phyloP scores from a whole-genome alignment of 164 flowering plant species.

The Macadamia tetraphylla region DNA sequence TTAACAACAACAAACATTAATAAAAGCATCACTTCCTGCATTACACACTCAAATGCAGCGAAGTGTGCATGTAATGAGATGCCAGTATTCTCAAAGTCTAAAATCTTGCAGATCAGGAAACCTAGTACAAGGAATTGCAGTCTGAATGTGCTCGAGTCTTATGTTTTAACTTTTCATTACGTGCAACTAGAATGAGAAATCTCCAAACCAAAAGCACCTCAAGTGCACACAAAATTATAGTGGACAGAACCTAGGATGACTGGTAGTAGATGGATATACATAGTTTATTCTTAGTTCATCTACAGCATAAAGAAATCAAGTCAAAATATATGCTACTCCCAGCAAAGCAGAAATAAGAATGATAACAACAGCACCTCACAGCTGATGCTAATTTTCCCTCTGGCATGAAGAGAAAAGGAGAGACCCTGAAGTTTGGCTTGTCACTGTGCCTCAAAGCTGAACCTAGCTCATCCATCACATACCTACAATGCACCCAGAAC shows the following conservation, averaged over 20 bases:
- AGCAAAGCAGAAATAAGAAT: slow-evolving; percentile 9
- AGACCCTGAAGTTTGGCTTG: slow-evolving; percentile 76
- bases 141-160: too few relatives aligned
- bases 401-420: slow-evolving; percentile 97
- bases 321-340: background rate
- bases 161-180: too few relatives aligned
- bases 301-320: slow-evolving; percentile 1
- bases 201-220: too few relatives aligned
- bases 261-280: too few relatives aligned
- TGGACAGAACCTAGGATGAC: too few relatives aligned
- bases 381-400: slow-evolving; percentile 81
- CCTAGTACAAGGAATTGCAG: too few relatives aligned
- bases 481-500: slow-evolving; percentile 41
- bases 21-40: too few relatives aligned
- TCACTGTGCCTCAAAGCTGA: slow-evolving; percentile 96
- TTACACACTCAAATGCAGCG: too few relatives aligned
- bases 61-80: too few relatives aligned
- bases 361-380: slow-evolving; percentile 48
- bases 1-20: too few relatives aligned
- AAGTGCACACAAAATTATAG: too few relatives aligned
- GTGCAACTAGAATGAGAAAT: too few relatives aligned
- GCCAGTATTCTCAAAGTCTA: background rate
- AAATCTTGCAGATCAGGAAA: background rate
- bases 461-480: slow-evolving; percentile 98
- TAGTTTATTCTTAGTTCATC: background rate